Evolutionary conservation across 2,329 filamentous ascomycete genomes (phyloP), one percentile per base, ranked within the genome.

Genomic region (Claviceps digitariae): DNA sequence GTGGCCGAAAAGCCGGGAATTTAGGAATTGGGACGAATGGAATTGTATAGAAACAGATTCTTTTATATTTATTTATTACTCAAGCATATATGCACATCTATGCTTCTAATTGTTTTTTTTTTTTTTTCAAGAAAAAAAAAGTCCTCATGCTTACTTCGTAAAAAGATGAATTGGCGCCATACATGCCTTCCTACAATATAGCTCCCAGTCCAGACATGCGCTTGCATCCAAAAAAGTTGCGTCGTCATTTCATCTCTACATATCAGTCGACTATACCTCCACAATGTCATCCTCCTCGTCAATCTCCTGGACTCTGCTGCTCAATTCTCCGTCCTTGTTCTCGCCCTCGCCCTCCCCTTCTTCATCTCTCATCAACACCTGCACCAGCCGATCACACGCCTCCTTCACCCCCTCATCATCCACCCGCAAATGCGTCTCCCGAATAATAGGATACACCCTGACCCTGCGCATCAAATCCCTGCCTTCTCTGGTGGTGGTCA

Each of bases 371-470:
- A 90, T 89, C 56, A 95, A 66, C 7, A 95, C 82, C 65, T 98
- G 89, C 48, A 98, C 93, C 51, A 97, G 65, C 54, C 93, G 78
- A 67, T 97, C 93, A 62, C 87, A 95, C 0, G 83, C 87, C 60
- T 95, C 90, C 58, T 79, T 77, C 2, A 97, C 87, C 17, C 76
- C 83, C 47, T 94, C 89, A 62, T 95, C 76, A 23, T 90, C 76
- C 4, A 90, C 82, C 23, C 83, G 79, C 57, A 84, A 62, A 73
- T 98, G 93, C 34, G 86, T 84, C 68, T 97, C 93, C 51, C 93
- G 77, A 21, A 97, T 74, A 48, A 97, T 83, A 0, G 90, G 88
- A 67, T 98, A 98, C 1, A 95, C 87, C 61, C 89, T 87, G 47
- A 91, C 74, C 20, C 77, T 72, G 20, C 90, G 78, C 75, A 97